phyloP scores from a whole-genome alignment of 2,329 filamentous ascomycete species.

The Fusarium sp. region DNA sequence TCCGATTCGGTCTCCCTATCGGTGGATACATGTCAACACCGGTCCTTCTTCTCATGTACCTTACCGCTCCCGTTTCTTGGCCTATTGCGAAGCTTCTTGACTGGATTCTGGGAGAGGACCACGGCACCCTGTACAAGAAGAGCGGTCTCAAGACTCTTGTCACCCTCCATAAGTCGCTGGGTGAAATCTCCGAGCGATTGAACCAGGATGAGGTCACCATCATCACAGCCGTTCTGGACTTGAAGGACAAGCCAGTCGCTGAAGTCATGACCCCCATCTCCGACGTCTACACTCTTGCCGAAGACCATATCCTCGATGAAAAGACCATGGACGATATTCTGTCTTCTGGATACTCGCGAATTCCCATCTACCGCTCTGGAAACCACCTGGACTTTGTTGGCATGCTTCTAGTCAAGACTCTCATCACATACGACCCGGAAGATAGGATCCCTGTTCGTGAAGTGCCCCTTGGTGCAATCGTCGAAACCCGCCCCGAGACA shows the following conservation, averaged over 20 bases:
- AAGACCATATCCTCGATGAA: constrained; percentile 92
- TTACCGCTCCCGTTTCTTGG: constrained; percentile 90
- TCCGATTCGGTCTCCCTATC: constrained; percentile 94
- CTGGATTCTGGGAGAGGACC: constrained; percentile 90
- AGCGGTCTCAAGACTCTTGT: constrained; percentile 96
- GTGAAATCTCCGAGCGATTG: constrained; percentile 85
- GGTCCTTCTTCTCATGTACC: constrained; percentile 89
- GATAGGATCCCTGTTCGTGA: constrained; percentile 88
- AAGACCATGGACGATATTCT: constrained; percentile 94
- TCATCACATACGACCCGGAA: constrained; percentile 98
- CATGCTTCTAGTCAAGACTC: constrained; percentile 97
- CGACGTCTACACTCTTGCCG: constrained; percentile 96
- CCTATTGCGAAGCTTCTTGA: constrained; percentile 96
- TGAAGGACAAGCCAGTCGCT: constrained; percentile 95
- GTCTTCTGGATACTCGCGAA: constrained; percentile 93
- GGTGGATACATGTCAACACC: constrained; percentile 93
- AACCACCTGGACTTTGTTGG: constrained; percentile 91
- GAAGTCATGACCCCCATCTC: constrained; percentile 99
- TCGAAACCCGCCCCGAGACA: constrained; percentile 93
- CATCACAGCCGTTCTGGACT: constrained; percentile 93
- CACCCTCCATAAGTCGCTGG: constrained; percentile 91
- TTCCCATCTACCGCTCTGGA: constrained; percentile 90
- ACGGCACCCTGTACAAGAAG: constrained; percentile 98
- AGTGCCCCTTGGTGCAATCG: constrained; percentile 91
- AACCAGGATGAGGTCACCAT: constrained; percentile 99